phyloP scores from a whole-genome alignment of 345 rosid species.

The Gossypium raimondii region DNA sequence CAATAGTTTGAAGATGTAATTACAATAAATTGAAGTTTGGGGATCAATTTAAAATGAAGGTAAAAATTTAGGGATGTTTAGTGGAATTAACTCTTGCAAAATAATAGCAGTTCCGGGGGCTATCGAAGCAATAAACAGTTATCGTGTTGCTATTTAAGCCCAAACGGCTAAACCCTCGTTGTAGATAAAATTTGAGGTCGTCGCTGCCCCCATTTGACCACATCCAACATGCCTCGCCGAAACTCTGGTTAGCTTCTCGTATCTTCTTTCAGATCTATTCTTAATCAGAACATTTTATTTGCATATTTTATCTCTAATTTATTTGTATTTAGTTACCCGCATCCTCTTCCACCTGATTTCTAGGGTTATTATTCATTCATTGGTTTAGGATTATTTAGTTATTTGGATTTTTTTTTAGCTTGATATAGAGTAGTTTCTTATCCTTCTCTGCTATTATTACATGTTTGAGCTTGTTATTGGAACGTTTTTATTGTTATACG shows the following conservation, averaged over 20 bases:
- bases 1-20: no score
- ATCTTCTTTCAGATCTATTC: background rate
- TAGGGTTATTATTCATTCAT: background rate
- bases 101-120: no score
- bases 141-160: no score
- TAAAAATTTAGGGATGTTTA: no score
- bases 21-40: no score
- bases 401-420: background rate
- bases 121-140: no score
- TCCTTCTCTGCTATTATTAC: background rate
- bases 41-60: no score
- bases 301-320: background rate
- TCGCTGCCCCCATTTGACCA: background rate
- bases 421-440: background rate
- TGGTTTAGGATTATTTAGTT: background rate
- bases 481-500: background rate
- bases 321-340: background rate
- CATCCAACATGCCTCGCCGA: constrained; percentile 53
- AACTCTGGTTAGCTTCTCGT: constrained; percentile 46
- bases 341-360: background rate
- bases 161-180: no score
- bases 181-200: no score
- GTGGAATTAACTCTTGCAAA: no score
- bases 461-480: background rate
- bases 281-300: background rate